Evolutionary conservation across 768 basidiomycete species (phyloP), one percentile per base, ranked within the genome.

Genomic region (Leccinum pellstonianum): DNA sequence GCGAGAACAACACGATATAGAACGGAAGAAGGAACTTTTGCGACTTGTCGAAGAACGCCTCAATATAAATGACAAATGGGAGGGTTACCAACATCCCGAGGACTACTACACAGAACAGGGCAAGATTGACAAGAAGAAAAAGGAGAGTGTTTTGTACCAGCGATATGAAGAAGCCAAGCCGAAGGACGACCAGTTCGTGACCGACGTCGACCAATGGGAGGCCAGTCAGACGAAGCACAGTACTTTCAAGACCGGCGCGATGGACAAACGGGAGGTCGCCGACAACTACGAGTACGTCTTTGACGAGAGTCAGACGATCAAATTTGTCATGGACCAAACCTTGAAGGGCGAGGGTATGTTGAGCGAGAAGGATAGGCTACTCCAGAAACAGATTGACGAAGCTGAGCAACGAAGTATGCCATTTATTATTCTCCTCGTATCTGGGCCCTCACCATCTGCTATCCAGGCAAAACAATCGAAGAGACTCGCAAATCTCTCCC

Each of bases 31-130:
- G 76, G 93, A 97, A 66, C 80, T 98, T 8, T 78, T 99, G 5
- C 83, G 84, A 56, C 83, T 98, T 49, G 96, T 96, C 56, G 96
- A 99, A 75, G 95, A 95, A 71, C 86, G 96, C 29, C 80, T 96
- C 62, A 89, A 87, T 69, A 97, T 99, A 58, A 91, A 93, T 73
- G 97, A 99, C 77, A 93, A 91, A 62, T 93, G 82, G 76, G 97
- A 99, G 62, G 96, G 96, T 8, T 99, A 99, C 71, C 87, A 90
- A 76, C 83, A 98, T 47, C 97, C 97, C 0, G 97, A 98, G 65
- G 97, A 98, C 74, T 99, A 99, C 72, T 83, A 98, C 66, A 99
- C 97, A 1, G 96, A 96, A 68, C 95, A 98, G 72, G 97, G 97
- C 29, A 97, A 95, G 77, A 94, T 99, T 61, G 95, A 98, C 82